A percentile compares a stretch with the other conserved stretches of the same genome.
Evolutionary conservation across 2,329 filamentous ascomycete species (phyloP).

Genomic region (Triangularia setosa): DNA sequence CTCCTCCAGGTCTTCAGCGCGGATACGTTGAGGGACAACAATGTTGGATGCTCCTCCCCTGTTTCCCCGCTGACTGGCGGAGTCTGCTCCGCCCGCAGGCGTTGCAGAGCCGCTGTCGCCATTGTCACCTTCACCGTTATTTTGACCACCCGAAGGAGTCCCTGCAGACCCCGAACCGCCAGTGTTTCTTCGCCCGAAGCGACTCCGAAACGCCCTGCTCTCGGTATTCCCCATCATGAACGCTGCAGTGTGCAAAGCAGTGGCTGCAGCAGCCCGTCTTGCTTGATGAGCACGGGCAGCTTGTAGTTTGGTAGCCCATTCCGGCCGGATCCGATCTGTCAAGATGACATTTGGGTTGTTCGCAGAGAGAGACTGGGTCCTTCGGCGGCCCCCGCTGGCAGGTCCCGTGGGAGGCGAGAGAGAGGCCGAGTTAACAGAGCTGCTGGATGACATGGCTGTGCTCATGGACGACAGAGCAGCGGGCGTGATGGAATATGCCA

Average conservation of each 20-base stretch:
- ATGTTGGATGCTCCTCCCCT: slow-evolving; percentile 25
- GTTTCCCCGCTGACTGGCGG: slow-evolving; percentile 28
- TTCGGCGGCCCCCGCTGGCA: slow-evolving; percentile 34
- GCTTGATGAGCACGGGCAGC: slow-evolving; percentile 81
- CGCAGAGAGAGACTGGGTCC: slow-evolving; percentile 66
- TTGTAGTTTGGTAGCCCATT: slow-evolving; percentile 88
- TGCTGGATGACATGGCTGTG: slow-evolving; percentile 82
- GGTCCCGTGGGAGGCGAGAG: slow-evolving; percentile 35
- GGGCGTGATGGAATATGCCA: slow-evolving; percentile 61
- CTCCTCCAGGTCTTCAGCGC: slow-evolving; percentile 87
- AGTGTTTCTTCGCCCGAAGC: slow-evolving; percentile 56
- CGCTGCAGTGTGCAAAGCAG: slow-evolving; percentile 88
- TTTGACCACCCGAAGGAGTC: slow-evolving; percentile 15
- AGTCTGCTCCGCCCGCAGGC: slow-evolving; percentile 25
- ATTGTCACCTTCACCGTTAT: slow-evolving; percentile 25
- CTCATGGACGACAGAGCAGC: slow-evolving; percentile 46
- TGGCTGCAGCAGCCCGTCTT: slow-evolving; percentile 84
- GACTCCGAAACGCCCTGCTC: slow-evolving; percentile 47
- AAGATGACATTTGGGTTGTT: slow-evolving; percentile 83
- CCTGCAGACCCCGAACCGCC: slow-evolving; percentile 34
- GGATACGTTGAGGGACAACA: slow-evolving; percentile 34
- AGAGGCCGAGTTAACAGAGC: slow-evolving; percentile 63
- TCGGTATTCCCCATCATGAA: slow-evolving; percentile 74
- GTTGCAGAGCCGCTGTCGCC: slow-evolving; percentile 26
- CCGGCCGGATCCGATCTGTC: slow-evolving; percentile 86